Evolutionary conservation across 495 filamentous ascomycete genomes (phyloP).

Genomic region (Wilcoxina mikolae): DNA sequence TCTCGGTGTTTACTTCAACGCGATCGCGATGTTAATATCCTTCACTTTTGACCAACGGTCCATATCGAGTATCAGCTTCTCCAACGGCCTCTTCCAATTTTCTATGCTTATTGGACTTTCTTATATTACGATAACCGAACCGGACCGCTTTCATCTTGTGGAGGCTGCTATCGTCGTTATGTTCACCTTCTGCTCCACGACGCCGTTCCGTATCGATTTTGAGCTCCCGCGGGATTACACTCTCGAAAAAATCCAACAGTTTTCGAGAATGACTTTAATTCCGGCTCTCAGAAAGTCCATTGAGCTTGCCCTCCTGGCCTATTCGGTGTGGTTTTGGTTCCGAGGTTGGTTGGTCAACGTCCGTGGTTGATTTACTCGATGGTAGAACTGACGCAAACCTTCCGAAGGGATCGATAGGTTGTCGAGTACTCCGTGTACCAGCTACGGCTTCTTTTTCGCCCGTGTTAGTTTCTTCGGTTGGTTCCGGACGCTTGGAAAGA

Average conservation of each 20-base stretch:
- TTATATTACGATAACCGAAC: background rate
- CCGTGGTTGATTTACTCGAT: too few species aligned
- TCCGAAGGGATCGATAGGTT: too few species aligned
- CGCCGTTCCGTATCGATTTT: background rate
- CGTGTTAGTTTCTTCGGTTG: background rate
- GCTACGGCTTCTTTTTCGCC: background rate
- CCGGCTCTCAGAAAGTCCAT: too few species aligned
- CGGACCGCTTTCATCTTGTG: background rate
- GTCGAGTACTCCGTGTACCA: background rate
- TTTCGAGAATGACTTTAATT: background rate
- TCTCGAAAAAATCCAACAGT: background rate
- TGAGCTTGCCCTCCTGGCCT: background rate
- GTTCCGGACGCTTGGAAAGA: background rate
- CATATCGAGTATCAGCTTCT: background rate
- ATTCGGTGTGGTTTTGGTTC: background rate
- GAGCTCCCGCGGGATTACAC: background rate
- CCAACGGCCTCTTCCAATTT: background rate
- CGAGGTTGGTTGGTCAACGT: too few species aligned
- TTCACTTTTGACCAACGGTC: background rate
- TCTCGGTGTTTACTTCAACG: constrained; percentile 1
- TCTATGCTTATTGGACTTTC: background rate
- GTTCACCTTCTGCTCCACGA: constrained; percentile 1
- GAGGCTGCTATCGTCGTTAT: background rate
- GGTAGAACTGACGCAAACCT: too few species aligned
- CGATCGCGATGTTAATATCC: background rate